Evolutionary conservation across 2,329 filamentous ascomycete genomes (phyloP).

Genomic region (Paramyrothecium roridum): DNA sequence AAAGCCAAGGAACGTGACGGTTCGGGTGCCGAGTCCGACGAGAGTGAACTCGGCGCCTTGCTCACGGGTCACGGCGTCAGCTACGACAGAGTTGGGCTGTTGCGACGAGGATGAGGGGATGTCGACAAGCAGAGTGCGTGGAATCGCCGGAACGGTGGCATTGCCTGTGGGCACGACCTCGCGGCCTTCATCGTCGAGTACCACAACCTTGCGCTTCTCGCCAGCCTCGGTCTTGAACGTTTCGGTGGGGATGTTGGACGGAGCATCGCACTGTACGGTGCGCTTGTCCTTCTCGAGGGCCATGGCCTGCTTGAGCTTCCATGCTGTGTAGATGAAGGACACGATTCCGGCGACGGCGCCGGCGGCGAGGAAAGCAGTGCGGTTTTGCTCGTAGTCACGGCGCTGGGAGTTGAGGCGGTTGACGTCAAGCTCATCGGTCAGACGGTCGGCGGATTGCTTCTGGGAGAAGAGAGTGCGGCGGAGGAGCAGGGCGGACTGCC

Average conservation of each 20-base stretch:
- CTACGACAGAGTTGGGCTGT: conserved; percentile 26
- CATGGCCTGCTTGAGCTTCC: conserved; percentile 44
- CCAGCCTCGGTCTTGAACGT: conserved; percentile 47
- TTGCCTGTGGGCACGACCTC: conserved; percentile 82
- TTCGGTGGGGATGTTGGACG: conserved; percentile 33
- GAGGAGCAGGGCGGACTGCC: conserved; percentile 9
- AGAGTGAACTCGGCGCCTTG: conserved; percentile 74
- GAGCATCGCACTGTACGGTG: conserved; percentile 37
- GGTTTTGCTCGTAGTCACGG: conserved; percentile 47
- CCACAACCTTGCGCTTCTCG: conserved; percentile 53
- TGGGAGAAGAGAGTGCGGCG: conserved; percentile 26
- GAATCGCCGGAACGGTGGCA: conserved; percentile 75
- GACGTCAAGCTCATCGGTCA: conserved; percentile 48
- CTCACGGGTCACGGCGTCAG: conserved; percentile 33
- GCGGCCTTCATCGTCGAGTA: conserved; percentile 65
- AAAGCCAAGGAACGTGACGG: conserved; percentile 84
- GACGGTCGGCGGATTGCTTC: conserved; percentile 23
- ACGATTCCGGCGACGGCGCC: conserved; percentile 48
- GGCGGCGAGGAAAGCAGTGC: conserved; percentile 48
- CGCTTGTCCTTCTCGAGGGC: conserved; percentile 29
- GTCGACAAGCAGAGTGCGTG: conserved; percentile 65
- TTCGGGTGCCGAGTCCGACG: conserved; percentile 81
- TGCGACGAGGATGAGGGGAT: conserved; percentile 23
- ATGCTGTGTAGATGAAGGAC: conserved; percentile 48
- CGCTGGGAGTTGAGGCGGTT: conserved; percentile 42